Conservation (phyloP, 768 basidiomycete species). For the Tubosaeta brunneosetosa region DNA sequence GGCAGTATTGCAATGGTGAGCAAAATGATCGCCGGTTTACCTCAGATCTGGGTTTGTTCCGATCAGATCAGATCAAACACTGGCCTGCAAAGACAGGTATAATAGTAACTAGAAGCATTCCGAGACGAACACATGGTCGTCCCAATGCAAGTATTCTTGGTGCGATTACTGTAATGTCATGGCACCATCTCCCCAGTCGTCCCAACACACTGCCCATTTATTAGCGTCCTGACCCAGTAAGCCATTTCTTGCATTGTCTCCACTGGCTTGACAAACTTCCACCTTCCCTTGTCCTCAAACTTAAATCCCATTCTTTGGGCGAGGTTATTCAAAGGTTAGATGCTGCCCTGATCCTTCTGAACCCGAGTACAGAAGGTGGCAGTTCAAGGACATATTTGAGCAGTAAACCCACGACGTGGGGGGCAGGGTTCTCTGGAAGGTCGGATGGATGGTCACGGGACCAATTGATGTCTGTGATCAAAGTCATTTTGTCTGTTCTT, state of each 20-base stretch:
- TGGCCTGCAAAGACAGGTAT: no score
- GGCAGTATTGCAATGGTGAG: no score
- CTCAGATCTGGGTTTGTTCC: no score
- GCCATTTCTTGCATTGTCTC: constrained; percentile 22
- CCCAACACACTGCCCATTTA: constrained; percentile 38
- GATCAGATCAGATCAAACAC: no score
- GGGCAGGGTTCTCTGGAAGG: constrained; percentile 36
- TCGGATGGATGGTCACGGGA: constrained; percentile 30
- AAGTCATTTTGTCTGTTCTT: constrained; percentile 13
- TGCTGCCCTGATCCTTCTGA: constrained; percentile 43
- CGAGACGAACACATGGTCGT: no score
- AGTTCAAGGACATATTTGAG: constrained; percentile 33
- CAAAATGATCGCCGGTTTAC: no score
- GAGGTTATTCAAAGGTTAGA: constrained; percentile 32
- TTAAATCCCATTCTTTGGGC: constrained; percentile 46
- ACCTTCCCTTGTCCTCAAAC: constrained; percentile 38
- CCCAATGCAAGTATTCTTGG: no score
- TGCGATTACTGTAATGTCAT: no score
- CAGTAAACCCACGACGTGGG: constrained; percentile 35
- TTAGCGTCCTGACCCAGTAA: constrained; percentile 30
- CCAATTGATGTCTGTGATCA: constrained; percentile 30
- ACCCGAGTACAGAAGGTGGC: constrained; percentile 30
- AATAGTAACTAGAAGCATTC: background rate
- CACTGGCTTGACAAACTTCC: constrained; percentile 34
- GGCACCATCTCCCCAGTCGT: constrained; percentile 35